Evolutionary conservation across 352 stramenopile species (phyloP), one percentile per base, ranked within the genome.

Genomic region (Phytopythium sindhum): DNA sequence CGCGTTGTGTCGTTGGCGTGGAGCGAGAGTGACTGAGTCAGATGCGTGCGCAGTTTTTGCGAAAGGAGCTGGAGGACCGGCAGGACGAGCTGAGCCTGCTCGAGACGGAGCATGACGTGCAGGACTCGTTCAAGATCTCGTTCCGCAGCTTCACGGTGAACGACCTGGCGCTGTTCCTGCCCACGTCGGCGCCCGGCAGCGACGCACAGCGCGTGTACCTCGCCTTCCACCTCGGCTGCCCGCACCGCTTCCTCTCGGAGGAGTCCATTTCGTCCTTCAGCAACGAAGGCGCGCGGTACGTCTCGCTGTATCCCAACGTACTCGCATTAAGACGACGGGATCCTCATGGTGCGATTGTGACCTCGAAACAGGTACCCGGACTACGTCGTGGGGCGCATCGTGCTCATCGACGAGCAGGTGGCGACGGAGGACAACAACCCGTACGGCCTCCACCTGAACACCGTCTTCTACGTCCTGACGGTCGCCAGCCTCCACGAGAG

Each of bases 201-300:
- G 84, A 91, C 45, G 68, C 73, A 6, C 77, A 92, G 64, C 84
- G 86, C 8, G 86, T 95, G 62, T 96, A 96, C 67, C 63, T 96
- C 50, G 88, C 88, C 31, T 96, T 96, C 67, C 88, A 96, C 52
- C 74, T 94, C 2, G 86, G 83, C 23, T 96, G 88, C 57, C 88
- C 88, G 33, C 81, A 96, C 61, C 88, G 88, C 19, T 96, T 95
- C 66, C 66, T 96, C 19, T 93, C 88, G 35, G 86, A 93, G 62
- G 88, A 96, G 65, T 96, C 88, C 47, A 94, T 96, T 65, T 90
- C 84, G 44, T 94, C 86, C 47, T 96, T 95, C 60, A 91, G 88
- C 66, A 89, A 88, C 24, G 80, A 81, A 50, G 80, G 86, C n/a
- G 87, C 93, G 61, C 44, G 73, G 73, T 57, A 39, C 28, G 29